A percentile compares a stretch with the other conserved stretches of the same genome.
These are phyloP conservation scores for Rhododendron griersonianum DNA, from an alignment of 148 eudicot species.

Conservation along the genomic window DNA sequence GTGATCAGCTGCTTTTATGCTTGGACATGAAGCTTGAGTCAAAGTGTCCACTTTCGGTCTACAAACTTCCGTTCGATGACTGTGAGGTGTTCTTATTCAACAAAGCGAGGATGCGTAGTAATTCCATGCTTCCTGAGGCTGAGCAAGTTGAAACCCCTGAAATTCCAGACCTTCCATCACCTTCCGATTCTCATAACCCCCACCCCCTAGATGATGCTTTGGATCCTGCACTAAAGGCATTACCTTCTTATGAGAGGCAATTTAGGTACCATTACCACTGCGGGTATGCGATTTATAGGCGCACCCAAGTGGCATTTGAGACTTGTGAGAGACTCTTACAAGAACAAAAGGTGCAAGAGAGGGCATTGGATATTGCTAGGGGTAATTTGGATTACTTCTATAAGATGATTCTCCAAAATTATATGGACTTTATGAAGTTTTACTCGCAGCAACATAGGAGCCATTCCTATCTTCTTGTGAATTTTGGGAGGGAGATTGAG, in stretches of 20 bases:
- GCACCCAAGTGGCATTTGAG: constrained; percentile 43
- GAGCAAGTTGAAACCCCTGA: constrained; percentile 55
- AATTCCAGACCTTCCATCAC: constrained; percentile 49
- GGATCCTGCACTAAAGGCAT: constrained; percentile 91
- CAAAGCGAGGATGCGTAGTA: constrained; percentile 70
- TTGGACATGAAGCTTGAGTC: constrained; percentile 77
- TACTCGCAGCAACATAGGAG: constrained; percentile 60
- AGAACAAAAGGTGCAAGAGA: constrained; percentile 89
- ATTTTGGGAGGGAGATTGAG: constrained; percentile 70
- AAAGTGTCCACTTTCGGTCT: constrained; percentile 55
- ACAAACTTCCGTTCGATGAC: constrained; percentile 73
- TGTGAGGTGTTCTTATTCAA: constrained; percentile 78
- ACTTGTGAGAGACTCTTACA: constrained; percentile 57
- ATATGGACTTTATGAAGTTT: constrained; percentile 68
- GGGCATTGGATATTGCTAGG: constrained; percentile 91
- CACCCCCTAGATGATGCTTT: constrained; percentile 84
- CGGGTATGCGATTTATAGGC: constrained; percentile 66
- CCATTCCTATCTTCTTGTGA: constrained; percentile 62
- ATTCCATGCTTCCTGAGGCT: constrained; percentile 58
- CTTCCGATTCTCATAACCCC: constrained; percentile 44
- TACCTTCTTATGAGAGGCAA: constrained; percentile 88
- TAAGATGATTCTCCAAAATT: constrained; percentile 67
- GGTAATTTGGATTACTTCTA: constrained; percentile 76
- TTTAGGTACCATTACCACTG: constrained; percentile 84
- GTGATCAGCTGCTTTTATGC: constrained; percentile 87